Evolutionary conservation across 306 rosid genomes (phyloP).

Genomic region (Corylus heterophylla): DNA sequence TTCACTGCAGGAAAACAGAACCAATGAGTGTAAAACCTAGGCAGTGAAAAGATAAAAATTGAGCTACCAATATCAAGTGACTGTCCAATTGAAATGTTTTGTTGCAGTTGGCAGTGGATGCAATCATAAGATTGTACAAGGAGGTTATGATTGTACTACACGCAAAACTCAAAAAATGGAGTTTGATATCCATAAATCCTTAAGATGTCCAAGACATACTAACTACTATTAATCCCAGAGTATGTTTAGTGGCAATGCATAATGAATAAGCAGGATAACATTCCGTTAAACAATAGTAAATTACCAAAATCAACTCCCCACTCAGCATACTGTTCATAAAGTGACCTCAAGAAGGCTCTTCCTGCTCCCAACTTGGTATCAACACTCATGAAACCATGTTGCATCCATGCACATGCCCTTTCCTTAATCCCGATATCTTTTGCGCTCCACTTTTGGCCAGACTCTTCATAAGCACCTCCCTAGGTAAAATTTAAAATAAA

Average conservation of each 20-base stretch:
- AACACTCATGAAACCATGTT: constrained; percentile 90
- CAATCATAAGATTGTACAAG: background rate
- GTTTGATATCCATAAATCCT: constrained; percentile 14
- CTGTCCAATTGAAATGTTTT: constrained; percentile 9
- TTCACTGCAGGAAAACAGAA: constrained; percentile 63
- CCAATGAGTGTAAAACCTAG: constrained; percentile 23
- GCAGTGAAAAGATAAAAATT: constrained; percentile 2
- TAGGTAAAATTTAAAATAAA: constrained; percentile 29
- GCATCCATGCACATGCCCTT: constrained; percentile 89
- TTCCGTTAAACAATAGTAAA: constrained; percentile 22
- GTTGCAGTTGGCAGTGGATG: background rate
- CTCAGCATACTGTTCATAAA: constrained; percentile 73
- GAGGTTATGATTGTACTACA: background rate
- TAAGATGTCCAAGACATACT: background rate
- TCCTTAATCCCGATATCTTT: constrained; percentile 74
- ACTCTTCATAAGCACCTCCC: constrained; percentile 68
- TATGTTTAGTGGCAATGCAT: constrained; percentile 9
- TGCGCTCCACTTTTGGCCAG: constrained; percentile 76
- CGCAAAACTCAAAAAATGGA: background rate
- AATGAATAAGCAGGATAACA: constrained; percentile 16
- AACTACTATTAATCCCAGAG: constrained; percentile 14
- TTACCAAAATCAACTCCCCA: constrained; percentile 99
- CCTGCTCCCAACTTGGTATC: constrained; percentile 78
- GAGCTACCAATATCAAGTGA: constrained; percentile 8
- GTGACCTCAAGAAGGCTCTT: constrained; percentile 83